A percentile compares a stretch with the other conserved stretches of the same genome.
Evolutionary conservation across 306 rosid species (phyloP).

Genomic region (Dryas drummondii): DNA sequence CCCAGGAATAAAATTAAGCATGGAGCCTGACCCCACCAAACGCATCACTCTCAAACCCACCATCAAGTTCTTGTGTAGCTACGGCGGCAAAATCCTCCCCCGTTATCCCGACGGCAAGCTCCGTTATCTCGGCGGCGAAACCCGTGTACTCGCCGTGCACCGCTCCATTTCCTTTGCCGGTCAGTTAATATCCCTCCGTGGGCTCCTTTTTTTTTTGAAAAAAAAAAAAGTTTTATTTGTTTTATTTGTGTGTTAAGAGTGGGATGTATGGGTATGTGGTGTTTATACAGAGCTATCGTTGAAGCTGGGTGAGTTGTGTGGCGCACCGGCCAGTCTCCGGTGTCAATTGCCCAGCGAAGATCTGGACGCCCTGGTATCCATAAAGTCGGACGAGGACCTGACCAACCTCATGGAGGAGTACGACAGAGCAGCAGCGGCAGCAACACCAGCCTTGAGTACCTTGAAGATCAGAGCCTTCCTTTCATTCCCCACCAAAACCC

Average conservation of each 20-base stretch:
- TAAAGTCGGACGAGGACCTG: slow-evolving; percentile 87
- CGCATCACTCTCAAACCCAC: slow-evolving; percentile 23
- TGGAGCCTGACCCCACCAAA: slow-evolving; percentile 37
- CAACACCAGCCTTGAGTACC: slow-evolving; percentile 4
- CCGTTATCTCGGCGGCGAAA: slow-evolving; percentile 88
- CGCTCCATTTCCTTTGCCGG: slow-evolving; percentile 78
- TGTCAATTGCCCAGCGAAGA: slow-evolving; percentile 90
- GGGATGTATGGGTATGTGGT: too few species aligned
- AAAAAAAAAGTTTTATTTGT: neutral
- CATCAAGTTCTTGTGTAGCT: slow-evolving; percentile 81
- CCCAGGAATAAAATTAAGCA: slow-evolving; percentile 15
- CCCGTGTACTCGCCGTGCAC: slow-evolving; percentile 78
- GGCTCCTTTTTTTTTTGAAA: too few species aligned
- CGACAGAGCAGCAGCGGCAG: slow-evolving; percentile 46
- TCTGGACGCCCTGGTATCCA: slow-evolving; percentile 85
- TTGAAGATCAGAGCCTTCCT: slow-evolving; percentile 86
- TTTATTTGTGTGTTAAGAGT: neutral
- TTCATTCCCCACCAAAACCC: slow-evolving; percentile 49
- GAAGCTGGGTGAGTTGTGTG: slow-evolving; percentile 73
- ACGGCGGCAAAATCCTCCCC: slow-evolving; percentile 92
- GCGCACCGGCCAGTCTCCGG: slow-evolving; percentile 66
- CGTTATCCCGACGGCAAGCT: slow-evolving; percentile 92
- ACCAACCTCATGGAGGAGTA: slow-evolving; percentile 83
- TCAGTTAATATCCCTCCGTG: slow-evolving; percentile 28
- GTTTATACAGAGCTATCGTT: slow-evolving; percentile 56